These are phyloP conservation scores for Ogataea haglerorum DNA, from an alignment of 805 yeast genomes.

Conservation along the genomic window DNA sequence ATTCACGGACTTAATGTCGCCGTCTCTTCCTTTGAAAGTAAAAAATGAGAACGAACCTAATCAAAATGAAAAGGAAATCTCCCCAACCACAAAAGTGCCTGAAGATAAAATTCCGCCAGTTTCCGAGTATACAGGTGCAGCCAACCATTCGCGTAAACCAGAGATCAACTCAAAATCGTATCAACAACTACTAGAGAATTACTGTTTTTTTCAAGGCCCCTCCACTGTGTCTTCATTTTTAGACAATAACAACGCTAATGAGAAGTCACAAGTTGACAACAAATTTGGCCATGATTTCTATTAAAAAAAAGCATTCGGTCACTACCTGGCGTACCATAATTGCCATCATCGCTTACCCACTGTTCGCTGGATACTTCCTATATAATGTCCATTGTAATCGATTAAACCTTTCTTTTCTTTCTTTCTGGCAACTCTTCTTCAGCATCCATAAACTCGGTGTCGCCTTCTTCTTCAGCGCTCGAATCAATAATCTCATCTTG, in stretches of 20 bases:
- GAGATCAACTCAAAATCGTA: slow-evolving; percentile 49
- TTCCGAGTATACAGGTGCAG: not conserved
- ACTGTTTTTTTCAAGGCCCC: slow-evolving; percentile 53
- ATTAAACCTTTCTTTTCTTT: slow-evolving; percentile 27
- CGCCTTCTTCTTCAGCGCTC: slow-evolving; percentile 15
- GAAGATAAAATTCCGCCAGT: not conserved
- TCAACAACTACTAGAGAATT: slow-evolving; percentile 53
- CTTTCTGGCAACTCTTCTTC: slow-evolving; percentile 22
- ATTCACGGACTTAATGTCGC: slow-evolving; percentile 19
- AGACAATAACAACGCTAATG: slow-evolving; percentile 17
- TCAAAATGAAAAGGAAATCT: not conserved
- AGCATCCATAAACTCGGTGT: slow-evolving; percentile 27
- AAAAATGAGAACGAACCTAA: slow-evolving; percentile 1
- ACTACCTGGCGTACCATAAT: slow-evolving; percentile 2
- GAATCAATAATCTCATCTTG: slow-evolving; percentile 9
- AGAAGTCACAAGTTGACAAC: slow-evolving; percentile 13
- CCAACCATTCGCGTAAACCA: slow-evolving; percentile 25
- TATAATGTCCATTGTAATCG: slow-evolving; percentile 1
- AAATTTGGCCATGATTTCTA: slow-evolving; percentile 25
- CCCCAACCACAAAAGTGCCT: slow-evolving; percentile 5
- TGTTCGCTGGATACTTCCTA: slow-evolving; percentile 9
- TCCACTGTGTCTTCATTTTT: slow-evolving; percentile 32
- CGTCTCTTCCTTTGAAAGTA: slow-evolving; percentile 10
- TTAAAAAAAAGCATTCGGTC: slow-evolving; percentile 2
- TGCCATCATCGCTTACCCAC: slow-evolving; percentile 6